phyloP scores from a whole-genome alignment of 1,284 basidiomycete species.

The Sparassis latifolia region DNA sequence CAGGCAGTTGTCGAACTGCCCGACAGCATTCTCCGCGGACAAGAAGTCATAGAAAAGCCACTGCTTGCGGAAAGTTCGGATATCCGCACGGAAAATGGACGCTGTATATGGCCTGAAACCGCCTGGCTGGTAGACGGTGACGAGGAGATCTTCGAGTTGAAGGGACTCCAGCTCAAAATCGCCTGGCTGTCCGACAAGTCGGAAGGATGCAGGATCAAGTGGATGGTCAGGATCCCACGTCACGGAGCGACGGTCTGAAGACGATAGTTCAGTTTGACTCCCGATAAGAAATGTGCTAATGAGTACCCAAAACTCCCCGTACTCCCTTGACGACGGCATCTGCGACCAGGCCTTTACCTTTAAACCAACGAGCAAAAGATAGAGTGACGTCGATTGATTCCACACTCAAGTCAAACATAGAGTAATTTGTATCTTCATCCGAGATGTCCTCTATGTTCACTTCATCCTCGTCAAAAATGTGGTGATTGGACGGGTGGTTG shows the following conservation, averaged over 20 bases:
- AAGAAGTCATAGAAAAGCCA: slow-evolving; percentile 96
- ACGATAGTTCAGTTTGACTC: background rate
- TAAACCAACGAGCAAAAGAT: slow-evolving; percentile 90
- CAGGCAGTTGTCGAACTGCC: slow-evolving; percentile 96
- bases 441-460: slow-evolving; percentile 14
- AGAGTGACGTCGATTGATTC: slow-evolving; percentile 96
- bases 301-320: slow-evolving; percentile 82
- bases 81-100: slow-evolving; percentile 92
- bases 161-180: slow-evolving; percentile 93
- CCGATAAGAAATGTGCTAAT: background rate
- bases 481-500: slow-evolving; percentile 66
- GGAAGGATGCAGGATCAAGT: slow-evolving; percentile 74
- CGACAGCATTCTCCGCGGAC: slow-evolving; percentile 90
- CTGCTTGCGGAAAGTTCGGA: slow-evolving; percentile 81
- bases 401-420: slow-evolving; percentile 87
- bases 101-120: slow-evolving; percentile 92
- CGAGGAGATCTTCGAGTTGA: slow-evolving; percentile 86
- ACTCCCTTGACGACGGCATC: slow-evolving; percentile 93
- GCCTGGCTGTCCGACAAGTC: slow-evolving; percentile 68
- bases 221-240: slow-evolving; percentile 80
- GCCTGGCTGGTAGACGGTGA: slow-evolving; percentile 93
- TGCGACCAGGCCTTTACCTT: slow-evolving; percentile 91
- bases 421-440: slow-evolving; percentile 62
- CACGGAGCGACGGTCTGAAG: slow-evolving; percentile 82
- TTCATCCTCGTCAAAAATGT: slow-evolving; percentile 43